Evolutionary conservation across 1,284 basidiomycete species (phyloP), one percentile per base, ranked within the genome.

Genomic region (Cutaneotrichosporon cutaneum): DNA sequence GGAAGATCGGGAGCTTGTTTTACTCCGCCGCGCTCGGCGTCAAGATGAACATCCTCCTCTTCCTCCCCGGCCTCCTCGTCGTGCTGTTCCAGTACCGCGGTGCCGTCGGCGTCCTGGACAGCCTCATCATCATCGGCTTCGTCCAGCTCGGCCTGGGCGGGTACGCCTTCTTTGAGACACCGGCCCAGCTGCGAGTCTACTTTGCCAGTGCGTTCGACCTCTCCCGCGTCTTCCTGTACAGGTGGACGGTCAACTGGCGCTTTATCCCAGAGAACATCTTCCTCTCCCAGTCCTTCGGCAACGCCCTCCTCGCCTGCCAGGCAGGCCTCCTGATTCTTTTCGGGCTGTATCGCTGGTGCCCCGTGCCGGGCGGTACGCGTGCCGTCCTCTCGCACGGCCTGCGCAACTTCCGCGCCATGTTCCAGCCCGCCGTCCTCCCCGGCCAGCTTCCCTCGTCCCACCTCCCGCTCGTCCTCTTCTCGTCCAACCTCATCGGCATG

Each of bases 231-330:
- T 99, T 99, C 81, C 80, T 96, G 39, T 96, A 91, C 81, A 87
- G 91, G 74, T 99, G 95, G 95, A 98, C 95, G 0, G 94, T 98
- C 65, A 99, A 99, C 75, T 99, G 96, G 94, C 85, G 92, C 36
- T 90, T 97, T 72, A 68, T 99, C 1, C 80, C 84, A 24, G 90
- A 94, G 73, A 80, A 85, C 14, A 81, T 79, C 0, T 99, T 99
- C 79, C 77, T 92, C 50, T 88, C 85, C 62, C 74, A 78, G 3
- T 70, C 68, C 22, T 90, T 89, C 79, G 87, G 92, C 0, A 81
- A 75, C 39, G 76, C 80, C 0, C 82, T 99, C 21, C 81, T 98
- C 7, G 66, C 83, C 5, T 84, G 83, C 10, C 95, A 99, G 72
- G 75, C 86, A 0, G 21, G 77, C 0, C 77, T 83, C 1, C 81